Base-by-base conservation (phyloP, 306 rosid genomes). In the Echinosophora koreensis region DNA sequence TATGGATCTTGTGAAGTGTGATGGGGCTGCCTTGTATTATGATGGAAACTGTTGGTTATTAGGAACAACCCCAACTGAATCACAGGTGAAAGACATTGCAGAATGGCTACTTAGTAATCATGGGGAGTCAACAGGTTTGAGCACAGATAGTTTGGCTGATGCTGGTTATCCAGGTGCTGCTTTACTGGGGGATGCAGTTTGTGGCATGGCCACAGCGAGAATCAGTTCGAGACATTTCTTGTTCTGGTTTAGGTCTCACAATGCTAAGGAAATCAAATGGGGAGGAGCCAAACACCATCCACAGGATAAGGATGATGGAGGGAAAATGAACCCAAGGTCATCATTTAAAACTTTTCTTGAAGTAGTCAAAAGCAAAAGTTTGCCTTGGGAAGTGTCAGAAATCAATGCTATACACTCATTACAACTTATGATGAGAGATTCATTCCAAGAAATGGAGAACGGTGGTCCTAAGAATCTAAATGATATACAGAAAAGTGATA, bases 271-370 rank as follows among this genome's bases (percentile, higher is more conserved):
- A 84, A 57, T 88, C 38, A 85, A 84, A 59, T 91, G 97, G 98
- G 96, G 96, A 66, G 97, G 93, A 80, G 93, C 98, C 44, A 93
- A 91, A 84, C 92, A 93, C 65, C 92, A 91, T 65, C 88, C 93
- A n/a, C 69, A 80, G 79, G 90, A 87, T 63, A 87, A 86, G 80
- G 97, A 93, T 72, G 92, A 89, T 28, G 80, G 91, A 46, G 85
- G 80, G 60, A 91, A 85, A 81, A 80, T 91, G 93, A 86, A 89
- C 80, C 98, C 98, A 3, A 86, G 96, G 57, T 87, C 91, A 61
- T 93, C 97, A 6, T 91, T 91, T 66, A 88, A 83, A 39, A 96
- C 88, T 55, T 93, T 93, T 81, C 93, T 89, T 59, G 92, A 93
- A 84, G 88, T 89, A 51, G 90, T 74, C 2, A 93, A 89, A 80